These are phyloP conservation scores for Coccinonectria pachysandricola DNA, from an alignment of 2,329 filamentous ascomycete genomes.

Conservation along the genomic window DNA sequence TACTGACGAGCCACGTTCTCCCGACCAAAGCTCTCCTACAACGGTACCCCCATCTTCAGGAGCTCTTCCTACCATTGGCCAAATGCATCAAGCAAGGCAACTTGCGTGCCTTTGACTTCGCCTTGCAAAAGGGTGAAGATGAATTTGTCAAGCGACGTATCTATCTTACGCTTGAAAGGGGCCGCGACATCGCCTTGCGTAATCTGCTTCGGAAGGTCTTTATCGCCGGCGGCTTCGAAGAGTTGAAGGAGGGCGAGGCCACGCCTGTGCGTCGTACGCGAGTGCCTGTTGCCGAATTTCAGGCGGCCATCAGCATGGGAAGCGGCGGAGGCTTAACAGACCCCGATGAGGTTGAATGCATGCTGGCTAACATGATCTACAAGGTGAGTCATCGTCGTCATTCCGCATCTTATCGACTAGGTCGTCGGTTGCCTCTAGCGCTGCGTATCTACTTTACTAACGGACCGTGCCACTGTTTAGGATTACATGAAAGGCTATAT, in stretches of 20 bases:
- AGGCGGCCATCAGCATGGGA: constrained; percentile 69
- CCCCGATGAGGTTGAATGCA: constrained; percentile 87
- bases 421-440: constrained; percentile 5
- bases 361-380: constrained; percentile 95
- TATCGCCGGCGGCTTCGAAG: constrained; percentile 70
- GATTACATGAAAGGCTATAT: constrained; percentile 98
- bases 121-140: constrained; percentile 72
- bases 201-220: constrained; percentile 92
- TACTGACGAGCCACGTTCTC: constrained; percentile 78
- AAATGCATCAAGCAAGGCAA: constrained; percentile 74
- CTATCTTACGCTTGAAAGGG: constrained; percentile 86
- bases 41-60: constrained; percentile 65
- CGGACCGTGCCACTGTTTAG: no score
- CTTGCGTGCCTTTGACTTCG: constrained; percentile 72
- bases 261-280: constrained; percentile 60
- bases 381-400: constrained; percentile 51
- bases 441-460: no score
- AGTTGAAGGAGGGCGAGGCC: constrained; percentile 57
- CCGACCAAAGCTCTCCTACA: constrained; percentile 62
- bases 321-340: constrained; percentile 59
- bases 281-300: constrained; percentile 75
- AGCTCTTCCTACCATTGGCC: constrained; percentile 68
- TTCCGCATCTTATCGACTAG: constrained; percentile 2
- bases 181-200: constrained; percentile 81
- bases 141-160: constrained; percentile 89